Evolutionary conservation across 305 asterid genomes (phyloP), one percentile per base, ranked within the genome.

Genomic region (Fraxinus baroniana): DNA sequence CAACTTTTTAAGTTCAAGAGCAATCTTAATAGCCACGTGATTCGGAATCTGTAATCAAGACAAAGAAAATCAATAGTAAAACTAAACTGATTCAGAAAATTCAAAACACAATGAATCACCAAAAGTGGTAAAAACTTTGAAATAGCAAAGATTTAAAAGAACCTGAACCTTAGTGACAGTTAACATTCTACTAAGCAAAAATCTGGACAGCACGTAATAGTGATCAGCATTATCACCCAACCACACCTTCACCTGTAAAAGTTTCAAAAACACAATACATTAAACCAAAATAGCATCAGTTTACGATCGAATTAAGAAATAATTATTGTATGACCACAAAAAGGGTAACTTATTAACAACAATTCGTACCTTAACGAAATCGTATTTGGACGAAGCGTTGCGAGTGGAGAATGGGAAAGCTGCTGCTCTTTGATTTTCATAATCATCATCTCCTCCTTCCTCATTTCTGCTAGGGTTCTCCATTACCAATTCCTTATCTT

Each of bases 191-290:
- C 98, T 94, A 33, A 96, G 98, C 90, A 96, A 85, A 85, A 96
- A 94, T 83, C 98, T 90, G 81, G 99, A 96, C 33, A 96, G 95
- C 81, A 96, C 98, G 85, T 96, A 94, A 79, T 93, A 96, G 88
- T 96, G 98, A 91, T 96, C 98, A 80, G 98, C 99, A 89, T 93
- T 93, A 83, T 94, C 97, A 83, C 99, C 98, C 87, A 96, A 86
- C 98, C 99, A 96, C 2, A 96, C 99, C 88, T 96, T 96, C 80
- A 96, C 99, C 99, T 94, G 88, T 60, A 85, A 44, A 2, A 46
- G 41, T 13, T 7, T 6, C 57, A 55, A 32, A n/a, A 62, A 22
- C 5, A 37, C 28, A 17, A 17, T 22, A 33, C 12, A 24, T 52
- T 3, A 55, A 5, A 64, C 6, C 24, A 36, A 78, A 20, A 74